These are phyloP conservation scores for Fusarium proliferatum DNA, from an alignment of 2,329 filamentous ascomycete genomes.

Conservation along the genomic window DNA sequence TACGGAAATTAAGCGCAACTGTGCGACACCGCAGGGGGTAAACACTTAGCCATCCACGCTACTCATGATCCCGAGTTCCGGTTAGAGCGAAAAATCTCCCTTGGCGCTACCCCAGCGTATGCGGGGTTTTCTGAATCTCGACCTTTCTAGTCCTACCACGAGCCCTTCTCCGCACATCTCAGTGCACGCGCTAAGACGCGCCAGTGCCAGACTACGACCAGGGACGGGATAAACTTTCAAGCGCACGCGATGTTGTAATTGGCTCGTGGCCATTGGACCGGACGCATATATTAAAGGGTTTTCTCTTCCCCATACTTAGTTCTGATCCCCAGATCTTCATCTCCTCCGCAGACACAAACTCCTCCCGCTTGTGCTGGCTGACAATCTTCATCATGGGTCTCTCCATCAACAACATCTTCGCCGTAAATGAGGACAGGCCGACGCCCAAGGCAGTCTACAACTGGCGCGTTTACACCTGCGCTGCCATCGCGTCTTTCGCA, in stretches of 20 bases:
- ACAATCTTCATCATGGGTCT: not conserved
- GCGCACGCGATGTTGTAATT: not conserved
- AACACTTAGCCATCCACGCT: not conserved
- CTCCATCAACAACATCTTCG: slow-evolving; percentile 56
- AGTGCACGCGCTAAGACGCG: not conserved
- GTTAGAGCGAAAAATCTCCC: not conserved
- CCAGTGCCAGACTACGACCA: not conserved
- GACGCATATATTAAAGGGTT: not conserved
- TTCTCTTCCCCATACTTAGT: not conserved
- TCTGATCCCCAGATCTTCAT: not conserved
- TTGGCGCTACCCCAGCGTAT: slow-evolving; percentile 1
- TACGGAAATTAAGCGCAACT: not conserved
- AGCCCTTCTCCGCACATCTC: not conserved
- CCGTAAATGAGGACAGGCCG: slow-evolving; percentile 65
- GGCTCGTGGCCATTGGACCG: not conserved
- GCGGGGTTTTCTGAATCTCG: slow-evolving; percentile 5
- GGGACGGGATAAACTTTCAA: slow-evolving; percentile 12
- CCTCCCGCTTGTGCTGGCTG: not conserved
- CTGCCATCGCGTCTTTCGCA: slow-evolving; percentile 65
- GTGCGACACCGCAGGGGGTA: not conserved
- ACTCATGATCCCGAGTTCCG: not conserved
- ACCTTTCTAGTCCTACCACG: slow-evolving; percentile 1
- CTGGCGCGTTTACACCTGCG: slow-evolving; percentile 67
- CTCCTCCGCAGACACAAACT: not conserved
- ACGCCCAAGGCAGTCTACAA: slow-evolving; percentile 69